Evolutionary conservation across 768 basidiomycete genomes (phyloP).

Genomic region (Suillus sp.): DNA sequence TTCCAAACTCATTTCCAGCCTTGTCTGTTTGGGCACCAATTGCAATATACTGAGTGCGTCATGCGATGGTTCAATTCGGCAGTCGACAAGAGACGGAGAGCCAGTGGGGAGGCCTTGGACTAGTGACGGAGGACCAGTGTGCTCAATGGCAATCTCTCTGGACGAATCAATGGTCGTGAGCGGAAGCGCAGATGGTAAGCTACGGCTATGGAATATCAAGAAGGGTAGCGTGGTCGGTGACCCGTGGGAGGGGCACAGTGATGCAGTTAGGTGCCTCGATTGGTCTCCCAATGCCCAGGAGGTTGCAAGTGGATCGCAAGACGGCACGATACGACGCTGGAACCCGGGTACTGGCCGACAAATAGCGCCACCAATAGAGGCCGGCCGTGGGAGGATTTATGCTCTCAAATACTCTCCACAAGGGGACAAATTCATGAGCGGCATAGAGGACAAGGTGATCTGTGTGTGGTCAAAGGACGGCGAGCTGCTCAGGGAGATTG

Average conservation of each 20-base stretch:
- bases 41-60: no score
- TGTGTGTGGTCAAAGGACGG: no score
- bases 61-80: no score
- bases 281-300: conserved; percentile 19
- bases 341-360: no score
- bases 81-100: not conserved
- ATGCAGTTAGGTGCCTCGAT: conserved; percentile 5
- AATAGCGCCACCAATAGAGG: no score
- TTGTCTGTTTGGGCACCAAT: no score
- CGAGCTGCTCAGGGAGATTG: no score
- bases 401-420: no score
- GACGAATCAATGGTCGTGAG: not conserved
- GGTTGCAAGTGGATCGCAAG: conserved; percentile 15
- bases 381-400: no score
- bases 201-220: not conserved
- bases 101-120: not conserved
- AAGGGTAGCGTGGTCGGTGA: not conserved
- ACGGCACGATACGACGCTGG: conserved; percentile 5
- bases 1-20: no score
- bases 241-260: not conserved
- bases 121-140: not conserved
- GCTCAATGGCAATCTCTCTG: not conserved
- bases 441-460: no score
- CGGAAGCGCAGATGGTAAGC: not conserved
- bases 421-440: no score